phyloP scores from a whole-genome alignment of 2,329 filamentous ascomycete genomes.

The Fonsecaea monophora region DNA sequence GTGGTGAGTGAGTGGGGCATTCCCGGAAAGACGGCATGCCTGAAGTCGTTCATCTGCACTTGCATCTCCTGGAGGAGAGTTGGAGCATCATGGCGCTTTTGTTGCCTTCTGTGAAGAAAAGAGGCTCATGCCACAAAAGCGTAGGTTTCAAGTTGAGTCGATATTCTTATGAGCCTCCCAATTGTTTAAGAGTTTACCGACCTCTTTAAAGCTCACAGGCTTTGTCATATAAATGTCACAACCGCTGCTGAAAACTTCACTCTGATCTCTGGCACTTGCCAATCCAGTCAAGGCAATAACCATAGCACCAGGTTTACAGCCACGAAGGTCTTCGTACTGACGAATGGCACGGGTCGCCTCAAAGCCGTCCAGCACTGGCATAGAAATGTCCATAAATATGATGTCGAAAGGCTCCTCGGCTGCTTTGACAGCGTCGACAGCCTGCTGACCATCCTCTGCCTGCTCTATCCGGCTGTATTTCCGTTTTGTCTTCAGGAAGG shows the following conservation, averaged over 20 bases:
- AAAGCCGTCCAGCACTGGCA: conserved; percentile 57
- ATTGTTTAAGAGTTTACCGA: conserved; percentile 46
- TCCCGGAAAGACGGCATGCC: background rate
- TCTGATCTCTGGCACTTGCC: conserved; percentile 44
- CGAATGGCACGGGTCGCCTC: conserved; percentile 54
- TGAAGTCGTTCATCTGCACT: background rate
- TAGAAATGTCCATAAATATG: conserved; percentile 57
- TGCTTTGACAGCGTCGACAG: conserved; percentile 47
- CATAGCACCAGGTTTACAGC: conserved; percentile 33
- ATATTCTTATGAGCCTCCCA: conserved; percentile 31
- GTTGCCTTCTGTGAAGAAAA: background rate
- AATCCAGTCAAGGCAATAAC: conserved; percentile 49
- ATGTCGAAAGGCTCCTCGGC: conserved; percentile 45
- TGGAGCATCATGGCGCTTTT: background rate
- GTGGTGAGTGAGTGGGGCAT: background rate
- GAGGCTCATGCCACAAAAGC: background rate
- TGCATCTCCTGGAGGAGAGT: background rate
- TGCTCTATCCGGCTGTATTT: conserved; percentile 47
- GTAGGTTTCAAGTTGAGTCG: background rate
- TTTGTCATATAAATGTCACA: conserved; percentile 49
- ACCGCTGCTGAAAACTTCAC: conserved; percentile 45
- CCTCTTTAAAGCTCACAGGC: conserved; percentile 47
- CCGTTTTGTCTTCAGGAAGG: conserved; percentile 47
- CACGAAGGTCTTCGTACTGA: conserved; percentile 38
- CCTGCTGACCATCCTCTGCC: conserved; percentile 49